Conservation (phyloP, 2,329 filamentous ascomycete genomes). For the Ampelomyces quisqualis region DNA sequence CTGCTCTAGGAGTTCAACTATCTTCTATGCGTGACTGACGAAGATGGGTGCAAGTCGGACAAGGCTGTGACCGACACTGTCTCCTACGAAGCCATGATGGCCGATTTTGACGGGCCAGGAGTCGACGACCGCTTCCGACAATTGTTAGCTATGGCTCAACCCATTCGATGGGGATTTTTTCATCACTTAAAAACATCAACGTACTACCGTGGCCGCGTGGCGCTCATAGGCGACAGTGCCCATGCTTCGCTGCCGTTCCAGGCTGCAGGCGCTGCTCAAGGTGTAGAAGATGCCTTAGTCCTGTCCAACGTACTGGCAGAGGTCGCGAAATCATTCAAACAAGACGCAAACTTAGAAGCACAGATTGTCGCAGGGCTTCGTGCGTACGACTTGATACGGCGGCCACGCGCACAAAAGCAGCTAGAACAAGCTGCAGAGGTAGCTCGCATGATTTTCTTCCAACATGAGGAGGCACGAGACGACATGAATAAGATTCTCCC, state of each 20-base stretch:
- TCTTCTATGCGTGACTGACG: not conserved
- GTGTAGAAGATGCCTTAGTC: constrained; percentile 30
- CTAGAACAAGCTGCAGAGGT: not conserved
- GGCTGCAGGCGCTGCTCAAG: constrained; percentile 26
- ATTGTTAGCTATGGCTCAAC: constrained; percentile 14
- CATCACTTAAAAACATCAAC: constrained; percentile 20
- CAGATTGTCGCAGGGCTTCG: constrained; percentile 10
- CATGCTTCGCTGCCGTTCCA: constrained; percentile 26
- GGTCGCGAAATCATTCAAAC: not conserved
- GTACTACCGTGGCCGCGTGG: constrained; percentile 19
- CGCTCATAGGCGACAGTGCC: constrained; percentile 27
- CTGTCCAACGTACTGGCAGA: constrained; percentile 17
- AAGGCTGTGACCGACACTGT: constrained; percentile 12
- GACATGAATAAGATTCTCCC: constrained; percentile 7
- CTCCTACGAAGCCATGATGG: constrained; percentile 17
- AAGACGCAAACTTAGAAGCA: not conserved
- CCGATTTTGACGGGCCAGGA: constrained; percentile 14
- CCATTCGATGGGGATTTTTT: constrained; percentile 23
- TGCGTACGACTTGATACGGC: constrained; percentile 21
- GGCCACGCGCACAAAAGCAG: constrained; percentile 22
- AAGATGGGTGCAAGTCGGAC: too few species aligned
- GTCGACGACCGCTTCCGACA: constrained; percentile 14
- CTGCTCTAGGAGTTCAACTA: not conserved
- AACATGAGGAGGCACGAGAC: constrained; percentile 12
- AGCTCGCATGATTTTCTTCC: constrained; percentile 9